Conservation (phyloP, 2,329 filamentous ascomycete genomes). For the Seiridium unicorne region DNA sequence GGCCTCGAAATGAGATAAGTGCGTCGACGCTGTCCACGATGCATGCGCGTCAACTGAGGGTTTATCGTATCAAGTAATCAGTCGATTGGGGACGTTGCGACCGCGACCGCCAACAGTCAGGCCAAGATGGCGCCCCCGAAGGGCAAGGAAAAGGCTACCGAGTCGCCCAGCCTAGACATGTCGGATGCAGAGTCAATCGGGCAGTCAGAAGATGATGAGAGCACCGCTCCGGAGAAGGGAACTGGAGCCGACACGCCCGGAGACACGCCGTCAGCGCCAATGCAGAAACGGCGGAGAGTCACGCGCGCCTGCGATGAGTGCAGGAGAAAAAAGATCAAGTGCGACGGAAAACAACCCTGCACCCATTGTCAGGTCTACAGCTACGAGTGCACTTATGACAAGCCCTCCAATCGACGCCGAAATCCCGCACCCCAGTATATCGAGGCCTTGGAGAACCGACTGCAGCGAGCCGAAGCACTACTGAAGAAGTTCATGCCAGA, state of each 20-base stretch:
- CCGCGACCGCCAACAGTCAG: background rate
- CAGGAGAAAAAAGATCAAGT: slow-evolving; percentile 74
- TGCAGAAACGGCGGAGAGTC: slow-evolving; percentile 76
- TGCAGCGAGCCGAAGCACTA: slow-evolving; percentile 80
- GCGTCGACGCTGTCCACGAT: background rate
- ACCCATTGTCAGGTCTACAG: slow-evolving; percentile 98
- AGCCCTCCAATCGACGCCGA: slow-evolving; percentile 85
- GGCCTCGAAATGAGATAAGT: background rate
- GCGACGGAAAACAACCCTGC: slow-evolving; percentile 82
- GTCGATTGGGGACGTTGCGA: background rate
- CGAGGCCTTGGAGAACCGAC: slow-evolving; percentile 78
- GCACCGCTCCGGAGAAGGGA: slow-evolving; percentile 31
- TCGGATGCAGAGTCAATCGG: slow-evolving; percentile 35
- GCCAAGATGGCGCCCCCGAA: slow-evolving; percentile 7
- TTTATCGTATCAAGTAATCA: background rate
- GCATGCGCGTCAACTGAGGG: background rate
- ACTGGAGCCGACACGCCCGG: slow-evolving; percentile 16
- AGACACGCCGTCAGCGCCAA: slow-evolving; percentile 48
- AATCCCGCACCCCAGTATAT: slow-evolving; percentile 93
- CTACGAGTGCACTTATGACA: slow-evolving; percentile 96
- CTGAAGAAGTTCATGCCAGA: slow-evolving; percentile 80
- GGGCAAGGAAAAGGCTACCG: slow-evolving; percentile 16
- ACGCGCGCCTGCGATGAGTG: slow-evolving; percentile 72
- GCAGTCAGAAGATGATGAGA: slow-evolving; percentile 37
- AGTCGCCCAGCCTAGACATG: slow-evolving; percentile 31